Conservation (phyloP, 495 filamentous ascomycete genomes). For the Echria macrotheca region DNA sequence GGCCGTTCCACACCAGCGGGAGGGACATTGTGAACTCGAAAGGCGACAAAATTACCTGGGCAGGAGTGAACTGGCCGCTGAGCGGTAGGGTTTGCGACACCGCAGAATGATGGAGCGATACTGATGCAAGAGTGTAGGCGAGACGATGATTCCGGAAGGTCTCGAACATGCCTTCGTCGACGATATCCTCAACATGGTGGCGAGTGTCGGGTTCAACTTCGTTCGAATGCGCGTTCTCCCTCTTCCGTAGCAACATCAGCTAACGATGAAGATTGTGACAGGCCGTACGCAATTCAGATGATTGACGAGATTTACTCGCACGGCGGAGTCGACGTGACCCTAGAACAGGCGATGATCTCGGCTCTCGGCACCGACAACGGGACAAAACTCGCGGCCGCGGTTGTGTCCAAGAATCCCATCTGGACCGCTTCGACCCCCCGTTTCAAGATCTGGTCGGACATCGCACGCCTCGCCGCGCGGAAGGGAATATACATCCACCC, state of each 20-base stretch:
- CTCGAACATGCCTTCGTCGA: constrained; percentile 48
- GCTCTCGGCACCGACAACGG: constrained; percentile 44
- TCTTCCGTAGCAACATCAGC: not conserved
- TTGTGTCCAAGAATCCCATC: constrained; percentile 40
- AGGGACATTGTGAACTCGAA: constrained; percentile 44
- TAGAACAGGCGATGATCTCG: constrained; percentile 38
- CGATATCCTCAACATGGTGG: constrained; percentile 44
- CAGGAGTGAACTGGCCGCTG: constrained; percentile 53
- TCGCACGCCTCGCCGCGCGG: constrained; percentile 36
- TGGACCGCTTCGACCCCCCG: constrained; percentile 43
- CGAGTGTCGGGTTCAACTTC: constrained; percentile 44
- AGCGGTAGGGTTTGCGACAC: constrained; percentile 10
- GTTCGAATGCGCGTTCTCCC: constrained; percentile 41
- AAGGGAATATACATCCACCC: constrained; percentile 50
- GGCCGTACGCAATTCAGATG: constrained; percentile 51
- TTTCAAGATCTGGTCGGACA: constrained; percentile 35
- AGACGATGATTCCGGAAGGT: constrained; percentile 55
- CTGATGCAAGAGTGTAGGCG: constrained; percentile 12
- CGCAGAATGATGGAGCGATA: not conserved
- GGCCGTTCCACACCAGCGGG: constrained; percentile 31
- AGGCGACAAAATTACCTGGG: constrained; percentile 42
- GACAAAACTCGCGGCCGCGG: constrained; percentile 35
- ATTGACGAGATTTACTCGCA: constrained; percentile 51
- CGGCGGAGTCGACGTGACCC: constrained; percentile 40
- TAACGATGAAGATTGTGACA: too few relatives aligned